Base-by-base conservation (phyloP, 106 monocot genomes). In the Allium cepa region DNA sequence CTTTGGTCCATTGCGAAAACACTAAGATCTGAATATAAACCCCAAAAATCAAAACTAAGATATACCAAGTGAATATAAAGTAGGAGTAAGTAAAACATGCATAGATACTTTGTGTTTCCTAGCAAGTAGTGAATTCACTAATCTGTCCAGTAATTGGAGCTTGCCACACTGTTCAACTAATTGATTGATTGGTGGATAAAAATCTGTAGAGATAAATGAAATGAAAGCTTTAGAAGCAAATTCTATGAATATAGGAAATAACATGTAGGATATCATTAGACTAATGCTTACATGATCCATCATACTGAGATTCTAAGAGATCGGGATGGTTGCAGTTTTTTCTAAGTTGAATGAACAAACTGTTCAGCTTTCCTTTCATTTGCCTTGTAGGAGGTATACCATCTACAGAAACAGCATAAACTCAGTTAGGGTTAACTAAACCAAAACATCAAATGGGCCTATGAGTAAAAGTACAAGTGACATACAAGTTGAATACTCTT, bases 321-420 rank as follows among this genome's bases (percentile, higher is more conserved):
- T 99, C 97, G 59, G 97, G 97, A 58, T 92, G 92, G 57, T 84
- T 87, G 81, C 97, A 99, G 69, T 89, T 93, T 63, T 99, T 99
- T 50, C 97, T 78, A 22, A 99, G 77, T 59, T 99, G 97, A 64
- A 99, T 79, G 4, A 87, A 4, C 53, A 99, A 65, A 73, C 92
- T 99, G 75, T 90, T 84, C 70, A 99, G 59, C 72, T 83, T 93
- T 59, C 84, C 79, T 62, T 57, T 82, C 84, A 90, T 78, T 49
- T 86, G 92, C 72, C 53, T 84, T 53, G 28, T 14, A 51, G 72
- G 8, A n/a, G 82, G 92, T 91, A 77, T 60, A 47, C 61, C 26
- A 36, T 36, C 36, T 36, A 4, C 36, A 36, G 5, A 9, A 17
- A 65, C 36, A 36, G 36, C 36, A 36, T 5, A 36, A 36, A 5